Evolutionary conservation across 78 protist genomes (phyloP), one percentile per base, ranked within the genome.

Genomic region (Dictyostelium brefeldianum): DNA sequence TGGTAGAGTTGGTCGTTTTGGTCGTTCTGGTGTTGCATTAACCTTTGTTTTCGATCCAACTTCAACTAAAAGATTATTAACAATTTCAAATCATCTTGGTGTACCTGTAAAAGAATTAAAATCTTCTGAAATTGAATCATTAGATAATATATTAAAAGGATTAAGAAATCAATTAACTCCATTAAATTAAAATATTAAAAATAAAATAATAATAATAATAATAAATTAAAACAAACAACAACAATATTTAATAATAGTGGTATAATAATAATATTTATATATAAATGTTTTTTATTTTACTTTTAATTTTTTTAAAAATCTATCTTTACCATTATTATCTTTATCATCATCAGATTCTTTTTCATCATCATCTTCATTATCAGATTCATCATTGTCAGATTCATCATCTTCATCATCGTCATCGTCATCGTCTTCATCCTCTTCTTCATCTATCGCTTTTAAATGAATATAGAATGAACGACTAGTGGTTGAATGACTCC

Each of bases 1-100:
- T 78, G 99, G 98, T 41, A 83, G 97, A 50, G 90, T 96, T 20
- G 99, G 98, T 18, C 89, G 95, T 29, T 91, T 91, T 36, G 95
- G 95, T 53, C 53, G 95, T 29, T 77, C 83, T 4, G 95, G 95
- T 54, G 83, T 91, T 65, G 95, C 95, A 0, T 74, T 91, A 17
- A 71, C 69, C 6, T 50, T 91, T 29, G 67, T 64, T 18, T 25
- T 41, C 7, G 64, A 75, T 47, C 59, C 18, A 73, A 56, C 18
- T 18, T 78, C 80, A 5, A 22, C 29, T 1, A 85, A 62, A n/a
- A 47, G 64, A 47, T 12, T 85, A n/a, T 10, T 48, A 15, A 48
- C 20, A 5, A 85, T 85, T 20, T 29, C 92, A 17, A 22, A 77
- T 0, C 92, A 85, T 46, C 46, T 85, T 8, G 59, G 69, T 27